Evolutionary conservation across 2,329 filamentous ascomycete species (phyloP).

Genomic region (Hansfordia pulvinata): DNA sequence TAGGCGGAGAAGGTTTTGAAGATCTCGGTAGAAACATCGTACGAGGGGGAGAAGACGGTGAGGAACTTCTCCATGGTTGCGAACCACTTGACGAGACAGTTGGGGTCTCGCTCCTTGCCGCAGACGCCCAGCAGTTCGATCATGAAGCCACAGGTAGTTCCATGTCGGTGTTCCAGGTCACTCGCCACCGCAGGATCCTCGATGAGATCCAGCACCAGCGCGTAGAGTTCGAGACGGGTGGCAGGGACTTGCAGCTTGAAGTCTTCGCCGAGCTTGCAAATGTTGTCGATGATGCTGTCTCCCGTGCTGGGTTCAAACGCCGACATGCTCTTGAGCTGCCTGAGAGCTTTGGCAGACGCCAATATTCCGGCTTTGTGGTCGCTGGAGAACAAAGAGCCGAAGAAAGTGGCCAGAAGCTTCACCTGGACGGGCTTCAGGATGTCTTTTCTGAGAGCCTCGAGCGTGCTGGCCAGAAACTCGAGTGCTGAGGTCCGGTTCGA

Average conservation of each 20-base stretch:
- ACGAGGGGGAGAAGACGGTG: conserved; percentile 26
- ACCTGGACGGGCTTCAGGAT: conserved; percentile 37
- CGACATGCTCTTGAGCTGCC: conserved; percentile 32
- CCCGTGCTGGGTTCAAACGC: conserved; percentile 34
- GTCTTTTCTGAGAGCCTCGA: conserved; percentile 30
- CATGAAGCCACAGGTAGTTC: conserved; percentile 30
- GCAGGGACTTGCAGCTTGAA: conserved; percentile 37
- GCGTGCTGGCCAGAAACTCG: conserved; percentile 40
- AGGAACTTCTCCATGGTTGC: conserved; percentile 31
- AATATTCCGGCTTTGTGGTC: conserved; percentile 46
- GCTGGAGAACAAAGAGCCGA: conserved; percentile 42
- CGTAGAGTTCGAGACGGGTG: conserved; percentile 38
- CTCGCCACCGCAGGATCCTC: conserved; percentile 25
- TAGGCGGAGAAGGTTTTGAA: conserved; percentile 45
- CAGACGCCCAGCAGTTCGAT: conserved; percentile 35
- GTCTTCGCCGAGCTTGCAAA: conserved; percentile 39
- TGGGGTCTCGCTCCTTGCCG: conserved; percentile 40
- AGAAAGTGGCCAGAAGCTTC: conserved; percentile 36
- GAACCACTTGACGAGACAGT: conserved; percentile 45
- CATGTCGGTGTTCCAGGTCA: conserved; percentile 30
- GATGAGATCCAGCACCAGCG: conserved; percentile 30
- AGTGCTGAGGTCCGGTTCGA: conserved; percentile 23
- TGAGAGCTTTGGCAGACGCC: conserved; percentile 37
- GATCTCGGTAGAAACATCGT: conserved; percentile 31
- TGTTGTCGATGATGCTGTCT: conserved; percentile 31